phyloP scores from a whole-genome alignment of 257 asterid genomes.

The Solanum dulcamara region DNA sequence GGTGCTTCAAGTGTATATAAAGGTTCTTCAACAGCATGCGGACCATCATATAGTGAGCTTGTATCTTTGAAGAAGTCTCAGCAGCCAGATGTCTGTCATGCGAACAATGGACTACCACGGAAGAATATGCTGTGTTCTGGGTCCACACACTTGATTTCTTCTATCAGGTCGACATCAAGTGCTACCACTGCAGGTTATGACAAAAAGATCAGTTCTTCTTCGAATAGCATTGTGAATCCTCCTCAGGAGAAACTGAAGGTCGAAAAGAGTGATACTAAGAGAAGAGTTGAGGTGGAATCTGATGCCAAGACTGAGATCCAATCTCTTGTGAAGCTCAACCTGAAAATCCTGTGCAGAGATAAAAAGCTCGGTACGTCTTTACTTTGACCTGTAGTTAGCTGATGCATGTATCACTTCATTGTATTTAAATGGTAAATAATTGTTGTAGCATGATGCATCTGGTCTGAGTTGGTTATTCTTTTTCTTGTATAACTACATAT shows the following conservation, averaged over 20 bases:
- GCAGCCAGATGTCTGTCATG: not conserved
- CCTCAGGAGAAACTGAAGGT: slow-evolving; percentile 16
- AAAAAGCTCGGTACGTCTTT: slow-evolving; percentile 42
- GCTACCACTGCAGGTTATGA: slow-evolving; percentile 7
- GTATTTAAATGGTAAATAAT: not conserved
- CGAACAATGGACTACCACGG: not conserved
- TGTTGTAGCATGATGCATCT: not conserved
- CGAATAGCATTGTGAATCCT: slow-evolving; percentile 14
- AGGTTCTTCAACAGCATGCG: not conserved
- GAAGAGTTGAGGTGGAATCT: slow-evolving; percentile 7
- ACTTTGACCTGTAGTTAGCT: not conserved
- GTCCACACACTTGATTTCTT: slow-evolving; percentile 9
- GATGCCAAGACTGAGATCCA: slow-evolving; percentile 68
- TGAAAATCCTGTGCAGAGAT: slow-evolving; percentile 37
- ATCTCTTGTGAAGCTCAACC: slow-evolving; percentile 68
- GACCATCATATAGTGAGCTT: not conserved
- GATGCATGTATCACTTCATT: not conserved
- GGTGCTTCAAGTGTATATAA: not conserved
- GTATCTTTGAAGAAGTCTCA: slow-evolving; percentile 7
- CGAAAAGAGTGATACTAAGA: slow-evolving; percentile 13
- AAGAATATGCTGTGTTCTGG: slow-evolving; percentile 4
- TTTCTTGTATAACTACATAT: not conserved
- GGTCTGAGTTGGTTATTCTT: not conserved
- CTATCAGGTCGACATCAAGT: slow-evolving; percentile 8
- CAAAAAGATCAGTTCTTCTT: slow-evolving; percentile 14